These are phyloP conservation scores for Ganoderma leucocontextum DNA, from an alignment of 1,284 basidiomycete species.

Conservation along the genomic window DNA sequence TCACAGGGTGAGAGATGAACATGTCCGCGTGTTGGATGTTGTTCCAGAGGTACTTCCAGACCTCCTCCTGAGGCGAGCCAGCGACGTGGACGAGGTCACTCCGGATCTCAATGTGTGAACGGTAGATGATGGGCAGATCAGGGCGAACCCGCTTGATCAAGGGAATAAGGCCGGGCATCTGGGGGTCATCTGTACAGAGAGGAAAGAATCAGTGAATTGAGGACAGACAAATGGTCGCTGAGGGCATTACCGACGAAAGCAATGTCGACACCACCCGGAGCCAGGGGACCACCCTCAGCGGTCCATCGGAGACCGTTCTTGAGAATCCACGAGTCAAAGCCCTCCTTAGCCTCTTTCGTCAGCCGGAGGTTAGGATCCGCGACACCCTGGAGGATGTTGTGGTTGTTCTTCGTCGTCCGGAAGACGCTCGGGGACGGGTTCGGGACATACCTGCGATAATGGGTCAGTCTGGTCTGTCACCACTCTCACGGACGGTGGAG, in stretches of 20 bases:
- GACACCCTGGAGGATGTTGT: conserved; percentile 89
- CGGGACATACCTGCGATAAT: conserved; percentile 79
- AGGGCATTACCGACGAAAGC: conserved; percentile 76
- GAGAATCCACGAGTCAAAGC: conserved; percentile 88
- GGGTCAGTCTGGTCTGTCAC: conserved; percentile 3
- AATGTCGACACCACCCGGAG: conserved; percentile 81
- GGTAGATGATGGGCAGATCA: conserved; percentile 82
- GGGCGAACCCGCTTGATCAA: conserved; percentile 84
- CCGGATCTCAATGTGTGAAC: conserved; percentile 91
- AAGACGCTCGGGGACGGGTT: conserved; percentile 88
- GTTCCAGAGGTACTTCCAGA: conserved; percentile 91
- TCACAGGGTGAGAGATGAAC: conserved; percentile 92
- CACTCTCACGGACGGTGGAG: conserved; percentile 1
- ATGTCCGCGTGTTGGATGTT: conserved; percentile 87
- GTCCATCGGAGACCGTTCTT: conserved; percentile 86
- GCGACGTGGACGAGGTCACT: conserved; percentile 77
- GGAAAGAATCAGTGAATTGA: background rate
- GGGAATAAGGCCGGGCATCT: conserved; percentile 89
- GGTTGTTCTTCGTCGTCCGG: conserved; percentile 92
- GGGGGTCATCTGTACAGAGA: conserved; percentile 70
- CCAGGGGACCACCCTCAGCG: conserved; percentile 80
- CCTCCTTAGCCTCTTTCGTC: conserved; percentile 76
- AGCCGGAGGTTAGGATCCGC: conserved; percentile 78
- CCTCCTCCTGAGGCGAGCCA: conserved; percentile 85
- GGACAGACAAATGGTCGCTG: background rate